Conservation (phyloP, 768 basidiomycete genomes). For the Chalciporus sphaerocephalus region DNA sequence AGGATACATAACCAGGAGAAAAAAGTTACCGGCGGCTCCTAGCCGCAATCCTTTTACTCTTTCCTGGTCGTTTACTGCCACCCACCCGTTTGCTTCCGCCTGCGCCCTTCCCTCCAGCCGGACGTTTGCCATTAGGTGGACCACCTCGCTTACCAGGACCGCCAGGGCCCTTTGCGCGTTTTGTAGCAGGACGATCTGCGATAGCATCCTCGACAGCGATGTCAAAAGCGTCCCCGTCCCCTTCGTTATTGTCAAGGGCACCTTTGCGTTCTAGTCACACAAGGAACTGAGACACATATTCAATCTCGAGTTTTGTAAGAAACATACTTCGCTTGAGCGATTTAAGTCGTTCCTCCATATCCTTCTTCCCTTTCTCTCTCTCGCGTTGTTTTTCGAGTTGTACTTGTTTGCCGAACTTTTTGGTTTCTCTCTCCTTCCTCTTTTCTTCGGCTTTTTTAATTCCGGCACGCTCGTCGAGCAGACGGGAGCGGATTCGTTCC, state of each 20-base stretch:
- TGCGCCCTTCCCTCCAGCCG: slow-evolving; percentile 22
- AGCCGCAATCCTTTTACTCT: slow-evolving; percentile 48
- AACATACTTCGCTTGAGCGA: slow-evolving; percentile 80
- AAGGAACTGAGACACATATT: slow-evolving; percentile 2
- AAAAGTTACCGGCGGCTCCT: slow-evolving; percentile 31
- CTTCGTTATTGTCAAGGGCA: slow-evolving; percentile 60
- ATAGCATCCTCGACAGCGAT: slow-evolving; percentile 89
- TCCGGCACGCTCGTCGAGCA: slow-evolving; percentile 81
- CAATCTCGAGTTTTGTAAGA: background rate
- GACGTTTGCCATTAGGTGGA: slow-evolving; percentile 40
- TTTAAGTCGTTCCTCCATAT: slow-evolving; percentile 82
- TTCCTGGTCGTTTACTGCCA: slow-evolving; percentile 52
- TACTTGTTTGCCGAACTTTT: slow-evolving; percentile 98
- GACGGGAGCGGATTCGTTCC: slow-evolving; percentile 88
- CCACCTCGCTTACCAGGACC: slow-evolving; percentile 30
- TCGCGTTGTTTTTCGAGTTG: slow-evolving; percentile 93
- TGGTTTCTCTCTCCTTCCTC: slow-evolving; percentile 86
- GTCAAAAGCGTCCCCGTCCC: slow-evolving; percentile 66
- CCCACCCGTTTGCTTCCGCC: slow-evolving; percentile 23
- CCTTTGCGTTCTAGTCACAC: slow-evolving; percentile 70
- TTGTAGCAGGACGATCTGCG: slow-evolving; percentile 60
- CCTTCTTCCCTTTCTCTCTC: slow-evolving; percentile 84
- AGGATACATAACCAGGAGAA: slow-evolving; percentile 4
- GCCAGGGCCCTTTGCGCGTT: slow-evolving; percentile 38
- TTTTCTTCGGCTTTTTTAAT: slow-evolving; percentile 93